A percentile compares a stretch with the other conserved stretches of the same genome.
Evolutionary conservation across 2,329 filamentous ascomycete species (phyloP).

Genomic region (Grosmannia clavigera): DNA sequence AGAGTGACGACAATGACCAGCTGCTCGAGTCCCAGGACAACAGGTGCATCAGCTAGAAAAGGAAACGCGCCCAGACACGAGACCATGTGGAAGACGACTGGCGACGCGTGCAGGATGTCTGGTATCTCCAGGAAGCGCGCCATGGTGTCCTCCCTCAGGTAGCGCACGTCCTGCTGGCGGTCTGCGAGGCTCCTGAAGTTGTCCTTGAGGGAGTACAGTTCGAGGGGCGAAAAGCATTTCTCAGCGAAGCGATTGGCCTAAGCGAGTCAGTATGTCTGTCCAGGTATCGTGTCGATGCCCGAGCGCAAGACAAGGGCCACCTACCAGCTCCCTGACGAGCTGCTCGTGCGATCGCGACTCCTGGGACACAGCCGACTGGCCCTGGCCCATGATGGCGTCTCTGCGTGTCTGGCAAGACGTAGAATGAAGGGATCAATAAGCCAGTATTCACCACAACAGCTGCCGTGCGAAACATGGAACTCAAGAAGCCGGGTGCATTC

Average conservation of each 20-base stretch:
- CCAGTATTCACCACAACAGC: neutral
- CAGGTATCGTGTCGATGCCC: no score
- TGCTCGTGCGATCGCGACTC: conserved; percentile 36
- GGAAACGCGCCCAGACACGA: conserved; percentile 63
- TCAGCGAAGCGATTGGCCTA: conserved; percentile 53
- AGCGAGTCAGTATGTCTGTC: neutral
- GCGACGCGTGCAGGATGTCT: conserved; percentile 53
- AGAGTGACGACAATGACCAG: conserved; percentile 62
- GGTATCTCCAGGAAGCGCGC: conserved; percentile 62
- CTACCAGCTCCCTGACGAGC: conserved; percentile 38
- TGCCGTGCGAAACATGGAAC: neutral
- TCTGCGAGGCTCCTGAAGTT: conserved; percentile 62
- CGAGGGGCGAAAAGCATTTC: conserved; percentile 58
- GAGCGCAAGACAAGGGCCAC: conserved; percentile 6
- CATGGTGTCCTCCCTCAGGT: conserved; percentile 59
- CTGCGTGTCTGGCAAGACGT: no score
- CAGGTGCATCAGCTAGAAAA: conserved; percentile 57
- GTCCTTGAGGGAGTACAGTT: conserved; percentile 61
- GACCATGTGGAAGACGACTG: conserved; percentile 59
- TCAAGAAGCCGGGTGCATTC: neutral
- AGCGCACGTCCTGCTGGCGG: conserved; percentile 44
- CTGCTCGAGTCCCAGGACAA: conserved; percentile 55
- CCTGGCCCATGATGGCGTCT: conserved; percentile 34
- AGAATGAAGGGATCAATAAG: neutral
- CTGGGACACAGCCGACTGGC: conserved; percentile 32